A percentile compares a stretch with the other conserved stretches of the same genome.
phyloP scores from a whole-genome alignment of 1,284 basidiomycete species.

The Malassezia equina region DNA sequence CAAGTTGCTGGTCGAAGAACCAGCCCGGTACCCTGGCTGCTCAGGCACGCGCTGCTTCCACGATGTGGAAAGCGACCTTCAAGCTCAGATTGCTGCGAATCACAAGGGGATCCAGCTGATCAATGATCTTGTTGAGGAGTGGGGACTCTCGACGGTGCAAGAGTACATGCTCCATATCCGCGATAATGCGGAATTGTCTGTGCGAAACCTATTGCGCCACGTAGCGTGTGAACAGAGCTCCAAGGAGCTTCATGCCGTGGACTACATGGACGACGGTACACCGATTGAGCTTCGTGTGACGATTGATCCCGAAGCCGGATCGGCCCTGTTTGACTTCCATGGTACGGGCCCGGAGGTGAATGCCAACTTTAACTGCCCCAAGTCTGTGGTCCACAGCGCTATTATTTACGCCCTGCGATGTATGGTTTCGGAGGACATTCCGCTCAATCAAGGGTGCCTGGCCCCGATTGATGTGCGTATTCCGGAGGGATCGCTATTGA shows the following conservation, averaged over 20 bases:
- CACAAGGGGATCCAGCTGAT: slow-evolving; percentile 63
- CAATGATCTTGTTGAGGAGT: slow-evolving; percentile 67
- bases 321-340: slow-evolving; percentile 77
- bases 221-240: slow-evolving; percentile 60
- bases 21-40: slow-evolving; percentile 59
- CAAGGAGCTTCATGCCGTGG: slow-evolving; percentile 61
- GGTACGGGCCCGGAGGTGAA: slow-evolving; percentile 73
- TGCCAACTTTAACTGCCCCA: slow-evolving; percentile 71
- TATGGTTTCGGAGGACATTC: slow-evolving; percentile 84
- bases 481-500: slow-evolving; percentile 66
- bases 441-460: slow-evolving; percentile 83
- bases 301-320: slow-evolving; percentile 66
- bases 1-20: slow-evolving; percentile 73
- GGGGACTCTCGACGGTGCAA: slow-evolving; percentile 74
- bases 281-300: slow-evolving; percentile 70
- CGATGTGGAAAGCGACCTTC: slow-evolving; percentile 83
- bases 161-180: slow-evolving; percentile 56
- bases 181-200: slow-evolving; percentile 76
- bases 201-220: slow-evolving; percentile 68
- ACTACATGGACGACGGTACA: slow-evolving; percentile 49
- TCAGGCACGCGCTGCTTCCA: slow-evolving; percentile 53
- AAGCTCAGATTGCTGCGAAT: slow-evolving; percentile 92
- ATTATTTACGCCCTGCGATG: slow-evolving; percentile 87
- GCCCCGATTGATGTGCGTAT: slow-evolving; percentile 62
- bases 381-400: slow-evolving; percentile 72